Conservation (phyloP, 2,329 filamentous ascomycete genomes). For the Cordyceps cicadae region DNA sequence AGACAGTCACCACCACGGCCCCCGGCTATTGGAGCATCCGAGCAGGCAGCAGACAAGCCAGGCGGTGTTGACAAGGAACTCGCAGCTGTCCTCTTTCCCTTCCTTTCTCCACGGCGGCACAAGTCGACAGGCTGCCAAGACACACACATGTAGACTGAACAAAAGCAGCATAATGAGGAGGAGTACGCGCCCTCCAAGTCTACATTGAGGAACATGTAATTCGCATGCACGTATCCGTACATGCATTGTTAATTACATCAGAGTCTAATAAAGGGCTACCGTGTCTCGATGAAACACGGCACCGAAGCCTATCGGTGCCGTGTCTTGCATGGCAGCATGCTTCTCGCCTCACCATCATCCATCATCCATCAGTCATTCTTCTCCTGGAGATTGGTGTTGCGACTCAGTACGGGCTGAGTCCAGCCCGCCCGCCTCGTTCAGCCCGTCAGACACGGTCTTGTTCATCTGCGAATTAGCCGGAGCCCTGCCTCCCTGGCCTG, state of each 20-base stretch:
- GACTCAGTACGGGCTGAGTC: not conserved
- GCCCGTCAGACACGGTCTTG: not conserved
- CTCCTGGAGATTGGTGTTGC: not conserved
- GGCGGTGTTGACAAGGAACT: not conserved
- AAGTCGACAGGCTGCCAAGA: not conserved
- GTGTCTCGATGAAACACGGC: not conserved
- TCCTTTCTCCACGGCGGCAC: not conserved
- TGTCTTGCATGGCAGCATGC: not conserved
- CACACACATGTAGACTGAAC: not conserved
- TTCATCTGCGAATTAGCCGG: not conserved
- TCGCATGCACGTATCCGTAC: not conserved
- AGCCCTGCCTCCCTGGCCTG: not conserved
- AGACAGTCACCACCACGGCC: no score
- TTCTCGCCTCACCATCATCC: not conserved
- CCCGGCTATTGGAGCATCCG: no score
- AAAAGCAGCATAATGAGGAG: not conserved
- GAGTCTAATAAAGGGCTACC: no score
- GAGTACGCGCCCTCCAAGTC: not conserved
- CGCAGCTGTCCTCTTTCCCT: not conserved
- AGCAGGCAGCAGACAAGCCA: not conserved
- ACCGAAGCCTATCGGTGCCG: not conserved
- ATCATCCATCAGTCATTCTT: not conserved
- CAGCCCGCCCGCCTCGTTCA: not conserved
- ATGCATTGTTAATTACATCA: no score
- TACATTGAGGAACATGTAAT: not conserved